Evolutionary conservation across 495 filamentous ascomycete species (phyloP), one percentile per base, ranked within the genome.

Genomic region (Annulohypoxylon nitens): DNA sequence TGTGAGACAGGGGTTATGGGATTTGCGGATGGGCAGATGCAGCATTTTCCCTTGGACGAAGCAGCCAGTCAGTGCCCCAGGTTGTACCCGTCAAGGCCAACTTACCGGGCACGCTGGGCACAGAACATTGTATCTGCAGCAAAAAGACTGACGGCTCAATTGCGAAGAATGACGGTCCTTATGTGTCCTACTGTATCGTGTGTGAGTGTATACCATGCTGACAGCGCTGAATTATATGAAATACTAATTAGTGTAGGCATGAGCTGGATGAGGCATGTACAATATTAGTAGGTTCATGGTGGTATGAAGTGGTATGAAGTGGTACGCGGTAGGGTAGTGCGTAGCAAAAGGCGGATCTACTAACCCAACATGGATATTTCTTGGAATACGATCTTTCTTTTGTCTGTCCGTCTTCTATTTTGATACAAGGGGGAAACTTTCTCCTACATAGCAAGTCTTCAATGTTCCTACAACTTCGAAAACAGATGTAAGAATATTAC

Each of bases 1-100:
- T 75, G 67, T 70, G 67, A 74, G 71, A 75, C 81, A 82, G 74
- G 81, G 79, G 65, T 71, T 80, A 77, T 76, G 77, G 53, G 79
- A 81, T 82, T 78, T 78, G 54, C 81, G 81, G 81, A 80, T 81
- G 81, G 76, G 79, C 80, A 83, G 78, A 60, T 72, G 47, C 73
- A 73, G 69, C 69, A 69, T 75, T 72, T 75, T 68, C 60, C 69
- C 69, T 71, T 69, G 69, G 50, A 67, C 64, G 62, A 60, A 71
- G 36, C 62, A 59, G 45, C 68, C 67, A 70, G 68, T 70, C 36
- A 37, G 26, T 61, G 50, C 37, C 36, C 36, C 34, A 26, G 36
- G 39, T 57, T 57, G 45, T 25, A 60, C 36, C 54, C 54, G 45
- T 61, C 55, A 8, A 66, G 12, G 54, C 34, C 55, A 37, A 61